phyloP scores from a whole-genome alignment of 164 flowering plant genomes.

The Paratinospora sagittata region DNA sequence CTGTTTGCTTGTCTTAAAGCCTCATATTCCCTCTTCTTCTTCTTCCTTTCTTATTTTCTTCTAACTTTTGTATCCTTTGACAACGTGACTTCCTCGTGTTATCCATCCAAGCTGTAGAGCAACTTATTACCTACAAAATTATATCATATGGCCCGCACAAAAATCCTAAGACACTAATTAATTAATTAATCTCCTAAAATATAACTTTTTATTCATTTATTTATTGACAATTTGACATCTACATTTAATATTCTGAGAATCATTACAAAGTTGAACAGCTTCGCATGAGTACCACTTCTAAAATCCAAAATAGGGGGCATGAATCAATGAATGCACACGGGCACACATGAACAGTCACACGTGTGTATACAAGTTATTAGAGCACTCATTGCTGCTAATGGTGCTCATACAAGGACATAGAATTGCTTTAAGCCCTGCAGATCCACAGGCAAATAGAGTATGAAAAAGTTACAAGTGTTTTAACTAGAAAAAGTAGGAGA shows the following conservation, averaged over 20 bases:
- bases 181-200: neutral
- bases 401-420: slow-evolving; percentile 26
- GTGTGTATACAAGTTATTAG: neutral
- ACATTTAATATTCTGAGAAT: neutral
- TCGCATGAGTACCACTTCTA: no score
- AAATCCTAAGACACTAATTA: neutral
- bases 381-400: neutral
- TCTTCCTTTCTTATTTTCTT: no score
- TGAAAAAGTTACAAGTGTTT: slow-evolving; percentile 8
- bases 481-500: slow-evolving; percentile 15
- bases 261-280: neutral
- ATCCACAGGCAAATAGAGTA: slow-evolving; percentile 8
- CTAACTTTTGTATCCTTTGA: neutral
- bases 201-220: neutral
- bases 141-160: neutral
- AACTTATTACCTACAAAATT: neutral
- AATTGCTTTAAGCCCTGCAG: slow-evolving; percentile 18
- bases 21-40: no score
- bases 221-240: no score
- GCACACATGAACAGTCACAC: neutral
- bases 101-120: slow-evolving; percentile 12
- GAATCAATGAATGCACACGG: neutral
- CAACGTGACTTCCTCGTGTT: neutral
- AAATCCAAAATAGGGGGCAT: no score
- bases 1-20: no score